Base-by-base conservation (phyloP, 2,329 filamentous ascomycete species). In the Ophiostoma australiae region DNA sequence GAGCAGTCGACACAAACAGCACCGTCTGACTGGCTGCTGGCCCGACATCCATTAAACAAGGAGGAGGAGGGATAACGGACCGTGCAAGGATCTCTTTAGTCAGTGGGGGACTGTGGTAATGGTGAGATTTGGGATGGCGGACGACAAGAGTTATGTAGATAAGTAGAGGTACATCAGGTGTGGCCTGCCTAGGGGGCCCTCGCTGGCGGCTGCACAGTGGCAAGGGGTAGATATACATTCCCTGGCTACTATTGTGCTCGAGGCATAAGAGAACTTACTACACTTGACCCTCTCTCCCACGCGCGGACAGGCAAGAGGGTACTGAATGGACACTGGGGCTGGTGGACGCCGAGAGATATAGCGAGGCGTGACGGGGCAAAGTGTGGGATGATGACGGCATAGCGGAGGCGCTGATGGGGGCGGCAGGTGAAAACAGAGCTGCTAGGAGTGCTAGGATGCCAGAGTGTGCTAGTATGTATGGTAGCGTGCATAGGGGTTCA, bases 331-430 rank as follows among this genome's bases (percentile, higher is more conserved):
- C 48, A 23, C 52, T 58, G 52, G 52, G n/a, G 52, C 27, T 27
- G 27, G 58, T 63, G 27, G 27, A 37, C 63, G 35, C 63, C 63
- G 63, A 66, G 63, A 65, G 61, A 65, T 33, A 65, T 20, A 65
- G 61, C 61, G 61, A 65, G 33, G 33, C 35, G 23, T 39, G 39
- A 66, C 58, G 52, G 52, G 61, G 31, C 61, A 65, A 65, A 66
- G 35, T 66, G 33, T 58, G 52, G 52, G 58, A 33, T 63, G 27
- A 63, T 63, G 58, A 63, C 58, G 58, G 58, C 58, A 63, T 63
- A 33, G 58, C 27, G 58, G 58, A 63, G 58, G 58, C 27, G 27
- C 27, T 33, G 13, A 63, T 63, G 58, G 58, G 55, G 58, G 58
- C 27, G 27, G 58, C 58, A 7, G 27, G 27, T 63, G 58, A 63